Conservation (phyloP, 1,139 yeast species). For the Taphrina communis region DNA sequence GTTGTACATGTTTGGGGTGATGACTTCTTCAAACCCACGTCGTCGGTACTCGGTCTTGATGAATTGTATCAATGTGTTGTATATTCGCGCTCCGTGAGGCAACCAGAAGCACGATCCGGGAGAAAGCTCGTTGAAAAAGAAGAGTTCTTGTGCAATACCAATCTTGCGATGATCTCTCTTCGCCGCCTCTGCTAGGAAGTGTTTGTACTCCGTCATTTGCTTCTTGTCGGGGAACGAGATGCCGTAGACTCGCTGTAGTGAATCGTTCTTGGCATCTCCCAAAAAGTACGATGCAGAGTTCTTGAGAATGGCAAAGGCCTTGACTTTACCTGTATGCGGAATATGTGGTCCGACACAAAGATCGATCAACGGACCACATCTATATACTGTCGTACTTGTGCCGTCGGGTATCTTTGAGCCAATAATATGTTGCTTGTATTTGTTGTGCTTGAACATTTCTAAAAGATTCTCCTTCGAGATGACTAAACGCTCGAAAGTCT, state of each 20-base stretch:
- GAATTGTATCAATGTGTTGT: conserved; percentile 75
- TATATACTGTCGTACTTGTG: conserved; percentile 92
- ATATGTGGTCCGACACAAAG: conserved; percentile 98
- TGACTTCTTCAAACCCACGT: conserved; percentile 89
- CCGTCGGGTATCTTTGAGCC: conserved; percentile 93
- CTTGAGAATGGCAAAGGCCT: conserved; percentile 91
- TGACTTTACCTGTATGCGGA: conserved; percentile 96
- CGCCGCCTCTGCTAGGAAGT: conserved; percentile 95
- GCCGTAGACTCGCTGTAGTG: conserved; percentile 97
- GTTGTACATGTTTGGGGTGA: conserved; percentile 89
- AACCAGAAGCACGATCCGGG: conserved; percentile 89
- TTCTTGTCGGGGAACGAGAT: conserved; percentile 98
- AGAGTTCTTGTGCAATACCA: conserved; percentile 95
- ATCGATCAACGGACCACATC: conserved; percentile 98
- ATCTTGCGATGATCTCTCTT: conserved; percentile 96
- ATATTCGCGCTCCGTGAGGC: conserved; percentile 88
- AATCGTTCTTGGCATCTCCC: conserved; percentile 91
- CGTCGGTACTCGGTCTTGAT: conserved; percentile 83
- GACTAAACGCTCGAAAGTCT: conserved; percentile 90
- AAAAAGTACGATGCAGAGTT: conserved; percentile 95
- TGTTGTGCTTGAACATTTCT: conserved; percentile 93
- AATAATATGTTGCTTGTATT: conserved; percentile 89
- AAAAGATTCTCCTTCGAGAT: conserved; percentile 89
- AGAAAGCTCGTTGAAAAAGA: conserved; percentile 91
- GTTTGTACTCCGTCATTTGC: conserved; percentile 91